Evolutionary conservation across 1,284 basidiomycete genomes (phyloP).

Genomic region (Leccinum subrobustum): DNA sequence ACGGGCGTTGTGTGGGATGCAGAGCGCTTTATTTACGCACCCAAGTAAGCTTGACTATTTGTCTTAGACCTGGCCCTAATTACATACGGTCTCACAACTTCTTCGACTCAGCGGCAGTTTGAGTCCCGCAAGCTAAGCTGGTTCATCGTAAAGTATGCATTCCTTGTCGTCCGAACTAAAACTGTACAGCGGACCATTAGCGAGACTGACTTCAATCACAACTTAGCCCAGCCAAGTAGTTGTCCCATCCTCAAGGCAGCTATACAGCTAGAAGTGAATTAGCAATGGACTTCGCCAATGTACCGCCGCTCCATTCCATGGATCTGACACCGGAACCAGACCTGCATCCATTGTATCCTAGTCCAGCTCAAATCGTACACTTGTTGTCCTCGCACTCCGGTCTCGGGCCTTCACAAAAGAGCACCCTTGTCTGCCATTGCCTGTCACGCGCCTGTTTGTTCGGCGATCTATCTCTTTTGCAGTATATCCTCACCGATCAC

Average conservation of each 20-base stretch:
- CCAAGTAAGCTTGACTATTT: constrained; percentile 5
- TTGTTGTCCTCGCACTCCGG: constrained; percentile 66
- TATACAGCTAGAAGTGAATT: background rate
- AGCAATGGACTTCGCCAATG: constrained; percentile 13
- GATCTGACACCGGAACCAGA: constrained; percentile 72
- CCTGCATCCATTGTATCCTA: constrained; percentile 73
- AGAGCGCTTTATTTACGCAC: background rate
- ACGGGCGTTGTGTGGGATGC: background rate
- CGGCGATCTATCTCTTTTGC: constrained; percentile 67
- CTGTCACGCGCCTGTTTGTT: constrained; percentile 72
- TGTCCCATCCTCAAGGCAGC: constrained; percentile 9
- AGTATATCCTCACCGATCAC: constrained; percentile 69
- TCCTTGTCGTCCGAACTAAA: constrained; percentile 24
- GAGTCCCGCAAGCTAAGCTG: constrained; percentile 2
- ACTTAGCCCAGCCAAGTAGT: background rate
- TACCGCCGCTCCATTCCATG: constrained; percentile 25
- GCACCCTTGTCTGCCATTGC: constrained; percentile 67
- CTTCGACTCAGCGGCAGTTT: background rate
- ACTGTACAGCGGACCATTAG: constrained; percentile 9
- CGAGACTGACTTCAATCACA: constrained; percentile 8
- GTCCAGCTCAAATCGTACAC: constrained; percentile 56
- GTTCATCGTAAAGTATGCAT: constrained; percentile 8
- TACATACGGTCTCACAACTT: constrained; percentile 4
- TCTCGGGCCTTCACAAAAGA: constrained; percentile 63
- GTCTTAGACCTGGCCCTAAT: background rate